These are phyloP conservation scores for Usnea hakonensis DNA, from an alignment of 495 filamentous ascomycete species.

Conservation along the genomic window DNA sequence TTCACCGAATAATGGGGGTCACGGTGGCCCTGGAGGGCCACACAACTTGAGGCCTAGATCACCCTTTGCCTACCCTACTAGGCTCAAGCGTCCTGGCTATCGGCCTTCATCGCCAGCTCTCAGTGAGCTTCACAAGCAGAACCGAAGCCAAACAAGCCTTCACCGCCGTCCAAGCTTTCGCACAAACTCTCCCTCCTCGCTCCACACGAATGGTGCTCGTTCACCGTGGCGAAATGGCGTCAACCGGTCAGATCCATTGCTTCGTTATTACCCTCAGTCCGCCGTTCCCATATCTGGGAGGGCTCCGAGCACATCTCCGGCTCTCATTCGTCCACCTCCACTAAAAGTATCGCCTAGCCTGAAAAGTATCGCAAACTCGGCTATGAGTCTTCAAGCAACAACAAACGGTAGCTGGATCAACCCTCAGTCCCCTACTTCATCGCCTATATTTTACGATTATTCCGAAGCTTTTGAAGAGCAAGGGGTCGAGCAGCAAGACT, in stretches of 20 bases:
- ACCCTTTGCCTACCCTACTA: slow-evolving; percentile 57
- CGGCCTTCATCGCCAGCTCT: slow-evolving; percentile 56
- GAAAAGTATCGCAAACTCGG: slow-evolving; percentile 11
- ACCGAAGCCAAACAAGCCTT: slow-evolving; percentile 2
- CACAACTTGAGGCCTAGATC: slow-evolving; percentile 48
- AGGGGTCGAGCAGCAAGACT: slow-evolving; percentile 19
- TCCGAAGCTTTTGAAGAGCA: slow-evolving; percentile 25
- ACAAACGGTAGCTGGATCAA: slow-evolving; percentile 2
- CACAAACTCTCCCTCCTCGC: slow-evolving; percentile 19
- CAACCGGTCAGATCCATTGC: slow-evolving; percentile 21
- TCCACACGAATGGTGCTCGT: slow-evolving; percentile 13
- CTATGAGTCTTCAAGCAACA: slow-evolving; percentile 1
- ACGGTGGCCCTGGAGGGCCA: slow-evolving; percentile 3
- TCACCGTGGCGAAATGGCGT: slow-evolving; percentile 14
- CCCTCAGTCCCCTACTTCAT: slow-evolving; percentile 6
- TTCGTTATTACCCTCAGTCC: slow-evolving; percentile 12
- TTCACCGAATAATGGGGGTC: background rate
- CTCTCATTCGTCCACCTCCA: slow-evolving; percentile 9
- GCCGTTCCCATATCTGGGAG: background rate
- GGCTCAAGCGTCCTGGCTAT: slow-evolving; percentile 56
- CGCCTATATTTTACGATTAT: slow-evolving; percentile 28
- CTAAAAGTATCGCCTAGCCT: slow-evolving; percentile 12
- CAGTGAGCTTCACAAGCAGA: slow-evolving; percentile 25
- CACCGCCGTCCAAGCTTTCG: slow-evolving; percentile 15
- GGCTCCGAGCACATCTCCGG: slow-evolving; percentile 6